phyloP scores from a whole-genome alignment of 2,329 filamentous ascomycete species.

The Microsporum audouinii region DNA sequence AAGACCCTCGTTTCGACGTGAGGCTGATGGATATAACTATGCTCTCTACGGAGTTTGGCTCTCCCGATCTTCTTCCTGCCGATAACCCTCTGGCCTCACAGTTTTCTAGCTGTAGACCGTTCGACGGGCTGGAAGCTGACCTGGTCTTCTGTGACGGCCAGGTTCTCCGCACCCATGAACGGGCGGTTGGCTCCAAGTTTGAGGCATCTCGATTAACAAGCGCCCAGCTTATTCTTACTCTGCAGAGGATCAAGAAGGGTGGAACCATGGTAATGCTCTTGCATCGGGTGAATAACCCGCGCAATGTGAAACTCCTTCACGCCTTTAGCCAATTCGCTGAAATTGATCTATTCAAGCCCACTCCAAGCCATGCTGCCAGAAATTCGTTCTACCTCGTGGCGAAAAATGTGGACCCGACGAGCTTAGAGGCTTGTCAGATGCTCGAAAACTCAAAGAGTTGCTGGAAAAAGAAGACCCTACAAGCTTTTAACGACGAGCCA shows the following conservation, averaged over 20 bases:
- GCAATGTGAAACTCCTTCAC: slow-evolving; percentile 29
- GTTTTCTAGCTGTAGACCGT: slow-evolving; percentile 21
- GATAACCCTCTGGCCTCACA: slow-evolving; percentile 17
- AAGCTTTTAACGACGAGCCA: not conserved
- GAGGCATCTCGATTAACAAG: slow-evolving; percentile 31
- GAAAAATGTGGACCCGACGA: slow-evolving; percentile 1
- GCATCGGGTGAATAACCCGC: slow-evolving; percentile 38
- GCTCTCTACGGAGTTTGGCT: slow-evolving; percentile 21
- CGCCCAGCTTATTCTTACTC: slow-evolving; percentile 36
- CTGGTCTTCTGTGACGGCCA: slow-evolving; percentile 41
- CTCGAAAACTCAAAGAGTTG: not conserved
- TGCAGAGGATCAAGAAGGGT: slow-evolving; percentile 33
- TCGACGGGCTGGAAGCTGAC: slow-evolving; percentile 25
- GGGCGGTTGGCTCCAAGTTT: slow-evolving; percentile 21
- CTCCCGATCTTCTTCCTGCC: slow-evolving; percentile 9
- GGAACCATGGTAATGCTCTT: slow-evolving; percentile 44
- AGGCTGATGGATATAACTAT: slow-evolving; percentile 41
- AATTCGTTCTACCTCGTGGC: slow-evolving; percentile 40
- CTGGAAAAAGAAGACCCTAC: not conserved
- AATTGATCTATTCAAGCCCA: slow-evolving; percentile 38
- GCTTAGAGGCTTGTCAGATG: not conserved
- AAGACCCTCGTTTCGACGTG: slow-evolving; percentile 11
- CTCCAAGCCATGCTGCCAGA: slow-evolving; percentile 28
- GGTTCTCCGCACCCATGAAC: slow-evolving; percentile 33
- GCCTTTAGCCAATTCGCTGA: slow-evolving; percentile 34